These are phyloP conservation scores for Aspergillus sp. DNA, from an alignment of 2,329 filamentous ascomycete genomes.

Conservation along the genomic window DNA sequence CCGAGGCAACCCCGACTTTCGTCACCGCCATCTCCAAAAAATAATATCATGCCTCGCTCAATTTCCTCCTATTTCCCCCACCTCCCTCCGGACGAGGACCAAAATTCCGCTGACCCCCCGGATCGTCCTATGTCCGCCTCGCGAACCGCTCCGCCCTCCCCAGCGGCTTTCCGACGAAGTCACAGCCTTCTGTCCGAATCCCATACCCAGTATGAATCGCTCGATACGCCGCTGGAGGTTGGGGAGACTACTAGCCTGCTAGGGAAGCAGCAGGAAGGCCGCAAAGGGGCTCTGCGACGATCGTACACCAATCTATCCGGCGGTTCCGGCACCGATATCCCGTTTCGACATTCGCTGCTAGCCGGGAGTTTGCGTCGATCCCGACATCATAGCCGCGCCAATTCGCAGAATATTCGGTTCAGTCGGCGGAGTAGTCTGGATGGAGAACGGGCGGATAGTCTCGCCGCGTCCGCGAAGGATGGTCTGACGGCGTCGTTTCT, in stretches of 20 bases:
- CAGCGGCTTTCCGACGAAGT: constrained; percentile 30
- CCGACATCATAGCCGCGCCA: constrained; percentile 49
- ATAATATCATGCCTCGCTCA: constrained; percentile 31
- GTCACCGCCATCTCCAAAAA: not conserved
- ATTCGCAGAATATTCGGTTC: constrained; percentile 52
- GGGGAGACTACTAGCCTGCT: constrained; percentile 39
- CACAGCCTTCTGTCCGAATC: constrained; percentile 32
- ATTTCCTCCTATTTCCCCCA: constrained; percentile 24
- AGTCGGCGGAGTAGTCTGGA: constrained; percentile 56
- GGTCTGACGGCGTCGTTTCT: constrained; percentile 60
- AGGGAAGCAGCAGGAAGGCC: constrained; percentile 17
- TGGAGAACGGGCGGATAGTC: constrained; percentile 40
- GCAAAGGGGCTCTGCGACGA: constrained; percentile 26
- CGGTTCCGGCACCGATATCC: constrained; percentile 30
- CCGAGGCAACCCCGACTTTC: constrained; percentile 6
- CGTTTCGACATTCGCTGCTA: constrained; percentile 34
- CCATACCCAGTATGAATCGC: constrained; percentile 32
- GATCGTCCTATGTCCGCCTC: constrained; percentile 12
- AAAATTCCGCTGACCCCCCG: not conserved
- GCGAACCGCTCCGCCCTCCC: constrained; percentile 39
- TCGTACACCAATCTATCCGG: constrained; percentile 39
- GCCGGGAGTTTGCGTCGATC: constrained; percentile 39
- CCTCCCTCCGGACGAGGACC: constrained; percentile 17
- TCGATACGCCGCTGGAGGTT: constrained; percentile 29
- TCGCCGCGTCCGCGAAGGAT: constrained; percentile 48